Conservation (phyloP, 2,329 filamentous ascomycete species). For the Sclerotinia nivalis region DNA sequence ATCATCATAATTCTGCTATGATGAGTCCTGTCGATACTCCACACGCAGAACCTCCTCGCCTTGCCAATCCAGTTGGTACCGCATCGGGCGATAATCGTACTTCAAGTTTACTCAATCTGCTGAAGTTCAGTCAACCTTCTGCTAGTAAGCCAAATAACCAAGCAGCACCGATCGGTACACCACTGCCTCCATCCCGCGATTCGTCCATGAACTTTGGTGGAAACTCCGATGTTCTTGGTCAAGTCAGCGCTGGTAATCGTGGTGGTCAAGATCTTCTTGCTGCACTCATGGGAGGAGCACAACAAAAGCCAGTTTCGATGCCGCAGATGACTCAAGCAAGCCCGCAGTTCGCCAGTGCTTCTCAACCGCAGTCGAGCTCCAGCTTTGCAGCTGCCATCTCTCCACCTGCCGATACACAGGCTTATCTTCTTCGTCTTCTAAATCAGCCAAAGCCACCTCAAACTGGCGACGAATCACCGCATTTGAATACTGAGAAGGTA, state of each 20-base stretch:
- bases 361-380: constrained; percentile 30
- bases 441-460: constrained; percentile 73
- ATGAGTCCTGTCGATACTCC: constrained; percentile 55
- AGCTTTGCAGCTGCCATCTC: constrained; percentile 49
- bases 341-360: constrained; percentile 33
- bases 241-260: constrained; percentile 29
- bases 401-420: constrained; percentile 70
- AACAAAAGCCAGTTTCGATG: constrained; percentile 30
- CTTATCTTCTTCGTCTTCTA: constrained; percentile 82
- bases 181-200: constrained; percentile 38
- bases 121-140: constrained; percentile 60
- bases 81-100: constrained; percentile 51
- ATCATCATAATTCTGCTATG: constrained; percentile 57
- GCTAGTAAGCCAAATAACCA: constrained; percentile 31
- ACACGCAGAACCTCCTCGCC: constrained; percentile 39
- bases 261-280: constrained; percentile 39
- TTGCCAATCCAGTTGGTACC: constrained; percentile 40
- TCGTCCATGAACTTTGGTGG: constrained; percentile 33
- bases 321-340: constrained; percentile 30
- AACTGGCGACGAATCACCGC: constrained; percentile 45
- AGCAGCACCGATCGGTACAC: constrained; percentile 37
- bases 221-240: constrained; percentile 30
- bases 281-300: constrained; percentile 37
- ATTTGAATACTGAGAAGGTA: constrained; percentile 35
- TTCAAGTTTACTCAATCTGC: constrained; percentile 61